phyloP scores from a whole-genome alignment of 2,329 filamentous ascomycete genomes.

The Exserohilum turcica region DNA sequence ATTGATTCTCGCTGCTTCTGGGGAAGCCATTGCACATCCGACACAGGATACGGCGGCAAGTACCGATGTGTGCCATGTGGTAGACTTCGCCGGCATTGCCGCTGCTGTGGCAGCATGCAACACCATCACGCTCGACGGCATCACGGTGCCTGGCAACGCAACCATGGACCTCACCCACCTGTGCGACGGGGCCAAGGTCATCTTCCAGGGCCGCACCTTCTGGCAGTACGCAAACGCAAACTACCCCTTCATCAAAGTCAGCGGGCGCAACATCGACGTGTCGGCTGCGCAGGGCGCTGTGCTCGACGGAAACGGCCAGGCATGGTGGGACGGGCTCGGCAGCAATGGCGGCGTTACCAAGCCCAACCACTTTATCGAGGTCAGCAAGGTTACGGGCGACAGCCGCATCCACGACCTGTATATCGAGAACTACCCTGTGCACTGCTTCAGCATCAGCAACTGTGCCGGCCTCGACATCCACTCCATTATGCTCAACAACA shows the following conservation, averaged over 20 bases:
- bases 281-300: conserved; percentile 46
- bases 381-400: conserved; percentile 47
- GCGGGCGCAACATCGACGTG: conserved; percentile 50
- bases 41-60: not conserved
- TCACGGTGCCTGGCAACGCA: conserved; percentile 46
- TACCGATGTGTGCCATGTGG: conserved; percentile 23
- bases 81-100: conserved; percentile 22
- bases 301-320: conserved; percentile 29
- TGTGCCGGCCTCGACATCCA: conserved; percentile 51
- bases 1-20: conserved; percentile 15
- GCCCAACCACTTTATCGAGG: conserved; percentile 41
- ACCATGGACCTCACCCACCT: conserved; percentile 50
- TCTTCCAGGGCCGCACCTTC: conserved; percentile 37
- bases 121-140: conserved; percentile 49
- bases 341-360: conserved; percentile 53
- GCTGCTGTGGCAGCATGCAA: conserved; percentile 50
- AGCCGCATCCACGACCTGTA: conserved; percentile 51
- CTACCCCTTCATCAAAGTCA: conserved; percentile 37
- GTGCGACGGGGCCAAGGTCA: conserved; percentile 49
- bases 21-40: conserved; percentile 2
- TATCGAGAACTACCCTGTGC: conserved; percentile 60
- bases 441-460: conserved; percentile 54
- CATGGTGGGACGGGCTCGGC: conserved; percentile 44
- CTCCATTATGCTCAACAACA: conserved; percentile 61
- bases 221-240: conserved; percentile 45